Base-by-base conservation (phyloP, 2,329 filamentous ascomycete genomes). In the Lecanosticta acicola region DNA sequence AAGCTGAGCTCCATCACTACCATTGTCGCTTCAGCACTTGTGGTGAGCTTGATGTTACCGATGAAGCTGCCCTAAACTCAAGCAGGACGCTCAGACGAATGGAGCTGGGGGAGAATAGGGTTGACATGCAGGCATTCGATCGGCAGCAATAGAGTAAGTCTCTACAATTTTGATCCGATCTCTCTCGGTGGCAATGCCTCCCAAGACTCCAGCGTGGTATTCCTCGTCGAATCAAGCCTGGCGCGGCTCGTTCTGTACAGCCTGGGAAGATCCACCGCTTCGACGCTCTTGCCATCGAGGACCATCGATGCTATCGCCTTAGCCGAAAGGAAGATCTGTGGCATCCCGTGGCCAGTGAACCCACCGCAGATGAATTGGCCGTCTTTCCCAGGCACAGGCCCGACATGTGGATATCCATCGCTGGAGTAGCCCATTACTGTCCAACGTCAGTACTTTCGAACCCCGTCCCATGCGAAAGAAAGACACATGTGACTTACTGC, bases 61-160 rank as follows among this genome's bases (percentile, higher is more conserved):
- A 67, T 83, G 17, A 74, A 68, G 58, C 58, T 85, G 55, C 79
- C 79, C 1, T 70, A 72, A 46, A 59, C 81, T 3, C 63, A 64
- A 11, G 38, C 41, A 34, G 34, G 45, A 26, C 18, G 24, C 38
- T 39, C 33, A 14, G 34, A 32, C 19, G 26, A 48, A 48, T 29
- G 40, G 43, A 9, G 45, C 45, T 32, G 39, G 39, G 8, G 39
- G 39, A 9, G 39, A 41, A 13, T 41, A 29, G 19, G 14, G 3
- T 18, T 24, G 18, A 21, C 18, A 21, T 39, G 14, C 18, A 13
- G 10, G 18, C 3, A 9, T n/a, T 18, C 21, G 37, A 39, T 17
- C 17, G 37, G 14, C n/a, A 21, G 18, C 18, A 21, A 3, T 8
- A 19, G 37, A 16, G 37, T 37, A 24, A 4, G 14, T 39, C 29